phyloP scores from a whole-genome alignment of 768 basidiomycete species.

The Gymnopilus dilepis region DNA sequence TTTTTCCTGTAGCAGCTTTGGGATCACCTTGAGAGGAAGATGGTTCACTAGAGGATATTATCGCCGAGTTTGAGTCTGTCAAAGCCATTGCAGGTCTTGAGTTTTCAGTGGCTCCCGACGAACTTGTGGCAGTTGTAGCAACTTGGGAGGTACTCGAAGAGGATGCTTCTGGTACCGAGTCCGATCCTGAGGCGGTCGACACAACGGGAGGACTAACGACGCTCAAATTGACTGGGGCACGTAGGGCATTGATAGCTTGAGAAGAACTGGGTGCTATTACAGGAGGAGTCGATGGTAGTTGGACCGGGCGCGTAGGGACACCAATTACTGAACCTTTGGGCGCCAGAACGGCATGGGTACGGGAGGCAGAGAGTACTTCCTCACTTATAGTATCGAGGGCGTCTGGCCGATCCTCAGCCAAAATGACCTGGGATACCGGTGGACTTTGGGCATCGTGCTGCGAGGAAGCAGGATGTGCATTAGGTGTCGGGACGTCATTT shows the following conservation, averaged over 20 bases:
- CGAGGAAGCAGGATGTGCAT: no score
- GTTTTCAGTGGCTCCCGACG: neutral
- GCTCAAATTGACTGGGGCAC: neutral
- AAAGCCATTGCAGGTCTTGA: neutral
- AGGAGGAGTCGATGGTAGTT: neutral
- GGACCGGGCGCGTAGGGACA: slow-evolving; percentile 16
- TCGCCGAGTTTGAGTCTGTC: slow-evolving; percentile 3
- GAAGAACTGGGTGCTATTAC: neutral
- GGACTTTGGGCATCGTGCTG: neutral
- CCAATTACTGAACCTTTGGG: slow-evolving; percentile 11
- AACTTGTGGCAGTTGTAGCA: neutral
- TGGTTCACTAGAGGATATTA: neutral
- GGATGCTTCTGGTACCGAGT: neutral
- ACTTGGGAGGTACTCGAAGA: neutral
- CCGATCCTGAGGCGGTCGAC: neutral
- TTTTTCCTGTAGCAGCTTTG: slow-evolving; percentile 7
- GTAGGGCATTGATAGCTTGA: neutral
- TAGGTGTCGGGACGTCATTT: no score
- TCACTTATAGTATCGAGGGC: neutral
- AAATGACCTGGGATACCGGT: neutral
- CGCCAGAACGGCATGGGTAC: slow-evolving; percentile 4
- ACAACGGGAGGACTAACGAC: neutral
- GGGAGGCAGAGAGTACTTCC: slow-evolving; percentile 2
- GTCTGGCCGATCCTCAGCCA: neutral
- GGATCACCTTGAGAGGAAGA: neutral